Evolutionary conservation across 2,329 filamentous ascomycete species (phyloP).

Genomic region (Claviceps paspali): DNA sequence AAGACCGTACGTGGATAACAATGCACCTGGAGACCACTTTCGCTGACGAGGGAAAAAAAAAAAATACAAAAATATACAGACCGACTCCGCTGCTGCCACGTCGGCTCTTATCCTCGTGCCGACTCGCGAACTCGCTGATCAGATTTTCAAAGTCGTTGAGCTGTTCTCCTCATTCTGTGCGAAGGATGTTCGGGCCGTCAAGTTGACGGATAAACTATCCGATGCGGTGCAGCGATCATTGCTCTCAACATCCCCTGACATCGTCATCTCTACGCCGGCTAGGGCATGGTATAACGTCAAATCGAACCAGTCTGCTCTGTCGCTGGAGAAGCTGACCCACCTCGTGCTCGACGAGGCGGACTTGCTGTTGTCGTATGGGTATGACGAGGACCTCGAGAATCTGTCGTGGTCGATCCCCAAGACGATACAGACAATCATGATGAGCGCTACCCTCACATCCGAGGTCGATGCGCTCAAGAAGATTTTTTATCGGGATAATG

Average conservation of each 20-base stretch:
- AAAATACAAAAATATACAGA: too few relatives aligned
- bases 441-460: slow-evolving; percentile 80
- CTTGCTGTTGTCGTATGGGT: slow-evolving; percentile 83
- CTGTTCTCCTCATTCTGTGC: slow-evolving; percentile 69
- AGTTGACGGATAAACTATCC: slow-evolving; percentile 80
- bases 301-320: slow-evolving; percentile 44
- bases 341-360: slow-evolving; percentile 92
- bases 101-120: slow-evolving; percentile 83
- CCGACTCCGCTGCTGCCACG: slow-evolving; percentile 37
- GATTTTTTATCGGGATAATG: slow-evolving; percentile 56
- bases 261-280: slow-evolving; percentile 84
- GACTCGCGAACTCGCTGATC: slow-evolving; percentile 84
- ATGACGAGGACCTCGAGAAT: slow-evolving; percentile 75
- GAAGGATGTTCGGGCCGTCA: slow-evolving; percentile 68
- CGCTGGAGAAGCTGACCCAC: slow-evolving; percentile 54
- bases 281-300: slow-evolving; percentile 67
- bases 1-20: slow-evolving; percentile 48
- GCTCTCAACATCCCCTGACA: slow-evolving; percentile 71
- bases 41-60: not conserved
- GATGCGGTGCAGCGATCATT: slow-evolving; percentile 78
- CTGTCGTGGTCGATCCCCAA: slow-evolving; percentile 66
- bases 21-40: too few relatives aligned
- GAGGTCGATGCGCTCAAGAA: slow-evolving; percentile 77
- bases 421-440: slow-evolving; percentile 78
- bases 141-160: slow-evolving; percentile 68